Base-by-base conservation (phyloP, 2,329 filamentous ascomycete species). In the Delphinella strobiligena region DNA sequence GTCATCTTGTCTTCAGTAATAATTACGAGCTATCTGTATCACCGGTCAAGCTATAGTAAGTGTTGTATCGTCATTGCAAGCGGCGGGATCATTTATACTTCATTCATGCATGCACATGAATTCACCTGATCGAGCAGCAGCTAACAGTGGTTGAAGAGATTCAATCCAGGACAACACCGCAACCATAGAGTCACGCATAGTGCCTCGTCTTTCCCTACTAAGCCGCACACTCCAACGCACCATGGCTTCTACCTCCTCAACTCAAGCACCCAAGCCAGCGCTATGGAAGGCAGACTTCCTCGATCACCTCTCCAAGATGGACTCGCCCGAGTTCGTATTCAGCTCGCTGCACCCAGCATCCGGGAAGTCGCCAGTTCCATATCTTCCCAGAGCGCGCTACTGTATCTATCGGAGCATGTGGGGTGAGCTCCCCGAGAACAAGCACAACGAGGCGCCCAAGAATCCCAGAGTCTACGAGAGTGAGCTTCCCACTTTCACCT, bases 371-470 rank as follows among this genome's bases (percentile, higher is more conserved):
- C 56, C 63, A 0, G 56, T 58, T 33, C 49, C 61, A 7, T 61
- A 62, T 45, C 49, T 68, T 2, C 65, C 69, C 0, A 74, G 84
- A 39, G 80, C 76, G 7, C 76, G 87, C 38, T 87, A 77, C 52
- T 91, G 88, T 61, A 77, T 94, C 53, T 89, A 78, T 63, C 81
- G 89, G 45, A 86, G 87, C 49, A 78, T 93, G 63, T 94, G 83
- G 75, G 79, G 78, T 1, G 70, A 72, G 40, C 67, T 93, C 1
- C 79, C 81, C 3, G 68, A 68, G 38, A 84, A 88, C 61, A 72
- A 76, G 32, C 76, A 79, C 58, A 89, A 91, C 60, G 64, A 74
- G 24, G 81, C 84, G 3, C 69, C 76, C 46, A 68, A 69, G 46
- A 95, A 95, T 58, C 78, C 82, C 4, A 49, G 63, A 5, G 62